phyloP scores from a whole-genome alignment of 179 eudicot genomes.

The Camellia oleifera region DNA sequence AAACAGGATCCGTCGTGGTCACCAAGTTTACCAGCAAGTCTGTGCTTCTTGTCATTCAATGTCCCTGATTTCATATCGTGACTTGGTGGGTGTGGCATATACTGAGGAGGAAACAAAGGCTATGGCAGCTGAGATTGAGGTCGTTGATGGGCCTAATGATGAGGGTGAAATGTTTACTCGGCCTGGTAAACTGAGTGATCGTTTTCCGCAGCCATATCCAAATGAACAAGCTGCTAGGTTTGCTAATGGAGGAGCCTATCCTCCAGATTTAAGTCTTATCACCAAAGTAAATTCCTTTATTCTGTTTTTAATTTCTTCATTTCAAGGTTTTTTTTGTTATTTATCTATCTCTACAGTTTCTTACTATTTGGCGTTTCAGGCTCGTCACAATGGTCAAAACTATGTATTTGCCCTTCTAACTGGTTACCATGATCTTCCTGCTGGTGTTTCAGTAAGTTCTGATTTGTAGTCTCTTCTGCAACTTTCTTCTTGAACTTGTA shows the following conservation, averaged over 20 bases:
- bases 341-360: too few relatives aligned
- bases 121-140: conserved; percentile 99
- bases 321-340: too few relatives aligned
- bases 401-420: conserved; percentile 89
- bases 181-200: conserved; percentile 92
- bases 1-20: conserved; percentile 94
- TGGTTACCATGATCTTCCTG: conserved; percentile 97
- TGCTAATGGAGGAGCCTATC: conserved; percentile 99
- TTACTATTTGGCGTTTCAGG: conserved; percentile 40
- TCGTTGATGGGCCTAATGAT: conserved; percentile 94
- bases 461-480: neutral
- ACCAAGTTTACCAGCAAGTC: conserved; percentile 94
- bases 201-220: conserved; percentile 84
- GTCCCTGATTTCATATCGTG: conserved; percentile 89
- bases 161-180: conserved; percentile 98
- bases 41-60: conserved; percentile 99
- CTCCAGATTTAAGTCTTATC: conserved; percentile 91
- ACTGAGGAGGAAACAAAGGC: conserved; percentile 98
- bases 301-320: neutral
- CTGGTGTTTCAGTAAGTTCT: conserved; percentile 72
- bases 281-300: conserved; percentile 58
- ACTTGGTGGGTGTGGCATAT: conserved; percentile 96
- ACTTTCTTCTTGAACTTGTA: conserved; percentile 10
- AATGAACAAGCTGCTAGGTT: conserved; percentile 95
- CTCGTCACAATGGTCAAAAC: conserved; percentile 97